These are phyloP conservation scores for Mycena amicta DNA, from an alignment of 768 basidiomycete species.

Conservation along the genomic window DNA sequence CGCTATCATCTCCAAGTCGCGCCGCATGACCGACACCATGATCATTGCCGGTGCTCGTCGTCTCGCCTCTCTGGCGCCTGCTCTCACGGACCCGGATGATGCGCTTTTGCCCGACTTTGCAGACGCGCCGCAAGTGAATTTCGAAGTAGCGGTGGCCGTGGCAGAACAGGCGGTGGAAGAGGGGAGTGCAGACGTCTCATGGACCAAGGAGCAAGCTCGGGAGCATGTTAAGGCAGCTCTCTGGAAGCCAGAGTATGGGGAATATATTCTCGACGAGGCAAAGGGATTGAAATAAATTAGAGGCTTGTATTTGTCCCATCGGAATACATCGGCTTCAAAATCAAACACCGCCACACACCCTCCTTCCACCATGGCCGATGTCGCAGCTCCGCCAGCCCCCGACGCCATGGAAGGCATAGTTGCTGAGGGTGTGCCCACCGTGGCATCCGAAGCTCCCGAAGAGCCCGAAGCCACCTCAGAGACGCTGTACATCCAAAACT, in stretches of 20 bases:
- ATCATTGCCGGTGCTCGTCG: constrained; percentile 78
- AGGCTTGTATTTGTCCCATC: not conserved
- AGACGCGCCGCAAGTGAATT: constrained; percentile 72
- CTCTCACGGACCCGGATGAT: constrained; percentile 66
- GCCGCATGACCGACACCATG: constrained; percentile 79
- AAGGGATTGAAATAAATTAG: constrained; percentile 39
- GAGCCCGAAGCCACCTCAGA: constrained; percentile 64
- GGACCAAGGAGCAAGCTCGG: constrained; percentile 60
- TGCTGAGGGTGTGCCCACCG: constrained; percentile 13
- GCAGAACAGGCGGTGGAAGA: constrained; percentile 78
- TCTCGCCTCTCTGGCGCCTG: constrained; percentile 78
- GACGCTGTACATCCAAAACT: constrained; percentile 93
- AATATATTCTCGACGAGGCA: constrained; percentile 63
- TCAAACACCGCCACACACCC: not conserved
- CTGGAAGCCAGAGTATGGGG: constrained; percentile 69
- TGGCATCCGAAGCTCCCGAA: constrained; percentile 22
- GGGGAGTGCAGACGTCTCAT: constrained; percentile 61
- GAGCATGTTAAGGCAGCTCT: constrained; percentile 49
- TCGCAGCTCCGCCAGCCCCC: constrained; percentile 29
- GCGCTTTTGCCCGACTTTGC: constrained; percentile 77
- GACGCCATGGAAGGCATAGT: constrained; percentile 38
- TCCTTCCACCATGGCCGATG: constrained; percentile 30
- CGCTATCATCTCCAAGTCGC: constrained; percentile 67
- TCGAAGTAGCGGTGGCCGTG: constrained; percentile 82
- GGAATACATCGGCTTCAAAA: not conserved